Evolutionary conservation across 345 rosid species (phyloP).

Genomic region (Geranium rotundifolium): DNA sequence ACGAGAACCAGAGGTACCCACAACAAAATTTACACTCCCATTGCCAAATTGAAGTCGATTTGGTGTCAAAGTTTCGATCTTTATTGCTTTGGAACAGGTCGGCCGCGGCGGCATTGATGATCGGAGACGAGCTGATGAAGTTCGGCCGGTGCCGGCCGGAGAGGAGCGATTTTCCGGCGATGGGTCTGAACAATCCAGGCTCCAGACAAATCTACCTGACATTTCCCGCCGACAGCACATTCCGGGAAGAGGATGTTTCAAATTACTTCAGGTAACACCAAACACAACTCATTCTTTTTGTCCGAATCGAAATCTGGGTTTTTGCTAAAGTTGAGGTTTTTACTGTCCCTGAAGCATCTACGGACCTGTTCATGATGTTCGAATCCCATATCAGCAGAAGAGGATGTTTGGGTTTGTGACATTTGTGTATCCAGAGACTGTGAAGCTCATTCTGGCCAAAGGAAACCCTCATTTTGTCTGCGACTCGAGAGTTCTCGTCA

Average conservation of each 20-base stretch:
- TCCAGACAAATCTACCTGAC: constrained; percentile 77
- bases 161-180: constrained; percentile 38
- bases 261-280: constrained; percentile 51
- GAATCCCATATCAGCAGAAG: constrained; percentile 77
- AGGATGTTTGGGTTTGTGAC: constrained; percentile 76
- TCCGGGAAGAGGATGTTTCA: constrained; percentile 77
- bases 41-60: too few species aligned
- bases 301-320: not conserved
- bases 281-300: not conserved
- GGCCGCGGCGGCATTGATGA: constrained; percentile 44
- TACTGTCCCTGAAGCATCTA: constrained; percentile 25
- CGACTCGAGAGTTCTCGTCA: constrained; percentile 64
- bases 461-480: constrained; percentile 72
- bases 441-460: constrained; percentile 61
- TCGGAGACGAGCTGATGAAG: constrained; percentile 50
- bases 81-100: constrained; percentile 13
- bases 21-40: too few species aligned
- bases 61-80: not conserved
- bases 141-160: constrained; percentile 44
- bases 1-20: constrained; percentile 35
- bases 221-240: constrained; percentile 75
- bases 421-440: constrained; percentile 55
- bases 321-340: not conserved
- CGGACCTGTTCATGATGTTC: constrained; percentile 71
- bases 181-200: constrained; percentile 42